Base-by-base conservation (phyloP, 257 asterid species). In the Paulownia fortunei region DNA sequence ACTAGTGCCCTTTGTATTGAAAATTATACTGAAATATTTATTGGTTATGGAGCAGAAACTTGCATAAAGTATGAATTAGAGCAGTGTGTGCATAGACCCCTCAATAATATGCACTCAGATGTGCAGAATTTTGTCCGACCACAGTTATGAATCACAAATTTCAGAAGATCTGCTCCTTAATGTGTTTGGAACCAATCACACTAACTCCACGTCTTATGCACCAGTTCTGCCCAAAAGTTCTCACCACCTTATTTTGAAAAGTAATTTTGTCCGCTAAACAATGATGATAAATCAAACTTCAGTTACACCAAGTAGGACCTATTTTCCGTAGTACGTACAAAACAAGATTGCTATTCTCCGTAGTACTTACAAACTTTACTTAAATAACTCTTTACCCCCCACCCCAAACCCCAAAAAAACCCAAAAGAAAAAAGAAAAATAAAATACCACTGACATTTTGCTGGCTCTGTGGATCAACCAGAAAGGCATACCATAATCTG, bases 1-100 rank as follows among this genome's bases (percentile, higher is more conserved):
- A 34, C 34, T 56, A 8, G 8, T 23, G 15, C 34, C 34, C 49
- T 18, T 15, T 34, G 15, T 0, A 63, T 55, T 6, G 13, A 34
- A n/a, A 15, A 32, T 5, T 27, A 59, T 58, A 58, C 3, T 12
- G 24, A 62, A 34, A 32, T 12, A 62, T 34, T 34, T 32, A 13
- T 37, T 16, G 56, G 47, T n/a, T 36, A 37, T 64, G 15, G 10
- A 16, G n/a, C 47, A 47, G 60, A 42, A 44, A 47, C 3, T 16
- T 47, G 47, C 24, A n/a, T n/a, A 46, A 3, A 26, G 61, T 47
- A 69, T 13, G 16, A 51, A 51, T 4, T 32, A 18, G n/a, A 30
- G 76, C 44, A 70, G n/a, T n/a, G 54, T 30, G 16, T 27, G 44
- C 74, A 69, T 9, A 47, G 9, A 27, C 27, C 26, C 37, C 76